Percentiles rank a stretch among this genome's conserved stretches.
Conservation (phyloP, 2,329 filamentous ascomycete genomes). For the Pseudocercospora cruenta region DNA sequence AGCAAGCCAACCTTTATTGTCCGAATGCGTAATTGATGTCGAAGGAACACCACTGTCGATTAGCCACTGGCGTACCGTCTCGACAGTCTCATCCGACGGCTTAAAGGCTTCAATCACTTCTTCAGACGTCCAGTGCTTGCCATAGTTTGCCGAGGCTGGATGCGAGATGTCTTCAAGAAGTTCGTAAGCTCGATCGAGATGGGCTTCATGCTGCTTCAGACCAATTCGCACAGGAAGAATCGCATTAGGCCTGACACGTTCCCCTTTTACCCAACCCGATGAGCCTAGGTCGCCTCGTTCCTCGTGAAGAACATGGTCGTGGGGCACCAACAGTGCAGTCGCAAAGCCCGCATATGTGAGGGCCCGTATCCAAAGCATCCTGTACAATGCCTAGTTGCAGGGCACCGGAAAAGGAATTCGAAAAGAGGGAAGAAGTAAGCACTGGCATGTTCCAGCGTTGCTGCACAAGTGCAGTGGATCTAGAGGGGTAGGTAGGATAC, state of each 20-base stretch:
- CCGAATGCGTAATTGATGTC: conserved; percentile 50
- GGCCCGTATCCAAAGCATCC: too few species aligned
- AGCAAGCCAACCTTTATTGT: conserved; percentile 49
- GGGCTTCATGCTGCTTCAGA: conserved; percentile 25
- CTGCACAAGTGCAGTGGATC: too few species aligned
- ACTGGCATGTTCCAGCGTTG: too few species aligned
- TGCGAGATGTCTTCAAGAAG: conserved; percentile 40
- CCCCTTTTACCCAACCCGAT: conserved; percentile 39
- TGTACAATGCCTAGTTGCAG: too few species aligned
- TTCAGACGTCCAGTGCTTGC: conserved; percentile 40
- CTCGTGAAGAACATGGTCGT: conserved; percentile 28
- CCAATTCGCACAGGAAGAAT: conserved; percentile 36
- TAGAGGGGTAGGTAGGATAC: not conserved
- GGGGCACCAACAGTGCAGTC: too few species aligned
- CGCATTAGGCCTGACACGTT: conserved; percentile 41
- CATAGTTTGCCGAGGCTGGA: conserved; percentile 39
- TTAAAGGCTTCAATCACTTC: conserved; percentile 48
- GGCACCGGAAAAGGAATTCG: too few species aligned
- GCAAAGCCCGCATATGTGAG: too few species aligned
- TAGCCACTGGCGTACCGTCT: conserved; percentile 60
- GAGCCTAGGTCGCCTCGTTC: conserved; percentile 1
- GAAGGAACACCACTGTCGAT: conserved; percentile 54
- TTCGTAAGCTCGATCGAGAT: conserved; percentile 30
- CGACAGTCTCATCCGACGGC: conserved; percentile 39
- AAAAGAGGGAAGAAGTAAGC: too few species aligned